These are phyloP conservation scores for Rhodotorula kratochvilovae DNA, from an alignment of 768 basidiomycete genomes.

Conservation along the genomic window DNA sequence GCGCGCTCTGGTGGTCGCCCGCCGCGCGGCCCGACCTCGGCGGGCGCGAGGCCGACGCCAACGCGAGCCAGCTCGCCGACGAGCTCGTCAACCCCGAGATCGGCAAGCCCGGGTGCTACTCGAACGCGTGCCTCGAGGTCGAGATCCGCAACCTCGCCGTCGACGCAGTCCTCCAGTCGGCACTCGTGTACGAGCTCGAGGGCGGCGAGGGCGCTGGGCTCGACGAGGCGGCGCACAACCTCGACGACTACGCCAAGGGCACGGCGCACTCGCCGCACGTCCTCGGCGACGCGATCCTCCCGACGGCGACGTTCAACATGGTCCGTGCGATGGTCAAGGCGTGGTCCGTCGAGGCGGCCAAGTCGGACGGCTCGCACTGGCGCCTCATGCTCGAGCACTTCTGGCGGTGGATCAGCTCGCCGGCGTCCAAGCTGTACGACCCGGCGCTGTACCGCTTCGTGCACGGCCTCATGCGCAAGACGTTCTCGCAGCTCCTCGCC, in stretches of 20 bases:
- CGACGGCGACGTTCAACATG: conserved; percentile 76
- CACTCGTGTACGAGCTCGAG: conserved; percentile 93
- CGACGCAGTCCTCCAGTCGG: conserved; percentile 86
- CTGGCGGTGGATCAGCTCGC: conserved; percentile 93
- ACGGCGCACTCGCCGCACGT: conserved; percentile 61
- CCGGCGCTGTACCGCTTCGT: conserved; percentile 87
- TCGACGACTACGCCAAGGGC: conserved; percentile 77
- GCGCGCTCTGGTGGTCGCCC: conserved; percentile 94
- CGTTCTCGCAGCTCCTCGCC: conserved; percentile 90
- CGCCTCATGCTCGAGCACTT: conserved; percentile 72
- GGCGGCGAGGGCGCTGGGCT: conserved; percentile 60
- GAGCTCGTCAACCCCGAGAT: conserved; percentile 82
- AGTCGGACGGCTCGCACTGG: conserved; percentile 51
- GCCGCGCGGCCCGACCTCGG: conserved; percentile 85
- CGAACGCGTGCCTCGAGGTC: conserved; percentile 87
- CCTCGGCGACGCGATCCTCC: conserved; percentile 82
- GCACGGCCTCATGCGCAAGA: conserved; percentile 94
- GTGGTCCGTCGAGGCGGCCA: conserved; percentile 75
- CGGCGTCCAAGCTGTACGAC: conserved; percentile 80
- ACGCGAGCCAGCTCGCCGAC: conserved; percentile 55
- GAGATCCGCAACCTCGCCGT: conserved; percentile 87
- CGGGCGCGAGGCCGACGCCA: conserved; percentile 80
- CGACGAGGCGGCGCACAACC: conserved; percentile 84
- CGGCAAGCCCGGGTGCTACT: conserved; percentile 74
- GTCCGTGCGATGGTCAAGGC: conserved; percentile 80